A percentile compares a stretch with the other conserved stretches of the same genome.
Conservation (phyloP, 2,329 filamentous ascomycete genomes). For the Pestalotiopsis sp. region DNA sequence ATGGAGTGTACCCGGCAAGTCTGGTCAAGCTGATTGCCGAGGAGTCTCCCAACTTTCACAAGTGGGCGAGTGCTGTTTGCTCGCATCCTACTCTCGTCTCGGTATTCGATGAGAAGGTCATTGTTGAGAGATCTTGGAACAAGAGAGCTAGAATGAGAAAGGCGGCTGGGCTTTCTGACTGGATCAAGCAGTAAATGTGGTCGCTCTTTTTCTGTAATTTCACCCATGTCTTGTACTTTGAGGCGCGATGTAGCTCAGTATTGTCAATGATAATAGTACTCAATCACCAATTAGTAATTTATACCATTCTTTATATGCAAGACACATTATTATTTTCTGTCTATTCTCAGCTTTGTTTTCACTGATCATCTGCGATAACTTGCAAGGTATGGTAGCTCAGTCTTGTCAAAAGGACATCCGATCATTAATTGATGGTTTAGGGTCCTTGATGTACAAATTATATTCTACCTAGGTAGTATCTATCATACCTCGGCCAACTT, state of each 20-base stretch:
- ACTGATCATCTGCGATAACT: too few relatives aligned
- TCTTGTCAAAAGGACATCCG: too few relatives aligned
- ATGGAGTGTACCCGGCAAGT: constrained; percentile 13
- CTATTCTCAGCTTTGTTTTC: too few relatives aligned
- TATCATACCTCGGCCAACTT: background rate
- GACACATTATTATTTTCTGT: too few relatives aligned
- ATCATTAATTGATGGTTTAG: background rate
- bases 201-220: background rate
- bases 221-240: too few relatives aligned
- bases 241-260: too few relatives aligned
- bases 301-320: too few relatives aligned
- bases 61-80: constrained; percentile 14
- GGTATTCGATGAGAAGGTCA: constrained; percentile 15
- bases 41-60: constrained; percentile 15
- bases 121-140: constrained; percentile 12
- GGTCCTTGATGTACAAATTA: background rate
- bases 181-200: background rate
- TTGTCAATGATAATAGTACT: too few relatives aligned
- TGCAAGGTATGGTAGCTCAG: too few relatives aligned
- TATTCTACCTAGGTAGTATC: background rate
- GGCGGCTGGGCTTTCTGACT: constrained; percentile 10
- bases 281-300: too few relatives aligned
- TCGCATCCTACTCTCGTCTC: constrained; percentile 12
- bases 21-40: constrained; percentile 8
- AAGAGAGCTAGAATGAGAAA: constrained; percentile 14